Evolutionary conservation across 2,329 filamentous ascomycete species (phyloP).

Genomic region (Zymoseptoria ardabiliae): DNA sequence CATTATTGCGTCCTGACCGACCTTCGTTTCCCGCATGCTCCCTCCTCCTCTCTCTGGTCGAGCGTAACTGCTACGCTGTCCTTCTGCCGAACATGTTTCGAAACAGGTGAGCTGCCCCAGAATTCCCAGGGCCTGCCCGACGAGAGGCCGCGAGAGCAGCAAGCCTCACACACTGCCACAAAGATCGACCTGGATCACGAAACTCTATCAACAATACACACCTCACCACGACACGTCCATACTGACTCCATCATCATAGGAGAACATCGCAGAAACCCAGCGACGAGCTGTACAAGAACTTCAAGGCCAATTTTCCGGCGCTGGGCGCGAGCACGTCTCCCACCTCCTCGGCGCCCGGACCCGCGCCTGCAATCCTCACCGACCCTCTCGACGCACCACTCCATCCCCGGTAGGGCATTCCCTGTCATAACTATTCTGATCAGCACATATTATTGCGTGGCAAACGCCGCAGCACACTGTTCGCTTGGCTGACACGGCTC

Average conservation of each 20-base stretch:
- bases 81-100: slow-evolving; percentile 37
- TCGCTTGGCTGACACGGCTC: slow-evolving; percentile 15
- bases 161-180: slow-evolving; percentile 14
- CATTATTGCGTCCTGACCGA: slow-evolving; percentile 2
- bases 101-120: slow-evolving; percentile 35
- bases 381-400: slow-evolving; percentile 42
- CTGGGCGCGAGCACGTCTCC: slow-evolving; percentile 40
- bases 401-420: slow-evolving; percentile 36
- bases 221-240: slow-evolving; percentile 1
- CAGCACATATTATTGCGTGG: slow-evolving; percentile 13
- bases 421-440: slow-evolving; percentile 14
- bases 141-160: neutral
- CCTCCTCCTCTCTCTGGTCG: neutral
- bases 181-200: slow-evolving; percentile 11
- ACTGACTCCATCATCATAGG: slow-evolving; percentile 14
- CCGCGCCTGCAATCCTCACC: slow-evolving; percentile 33
- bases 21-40: neutral
- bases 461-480: slow-evolving; percentile 17
- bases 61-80: slow-evolving; percentile 12
- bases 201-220: slow-evolving; percentile 11
- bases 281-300: slow-evolving; percentile 75
- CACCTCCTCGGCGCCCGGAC: slow-evolving; percentile 36
- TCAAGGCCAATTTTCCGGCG: slow-evolving; percentile 76
- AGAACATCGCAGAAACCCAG: slow-evolving; percentile 72
- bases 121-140: slow-evolving; percentile 5